These are phyloP conservation scores for Tricholoma matsutake DNA, from an alignment of 768 basidiomycete species.

Conservation along the genomic window DNA sequence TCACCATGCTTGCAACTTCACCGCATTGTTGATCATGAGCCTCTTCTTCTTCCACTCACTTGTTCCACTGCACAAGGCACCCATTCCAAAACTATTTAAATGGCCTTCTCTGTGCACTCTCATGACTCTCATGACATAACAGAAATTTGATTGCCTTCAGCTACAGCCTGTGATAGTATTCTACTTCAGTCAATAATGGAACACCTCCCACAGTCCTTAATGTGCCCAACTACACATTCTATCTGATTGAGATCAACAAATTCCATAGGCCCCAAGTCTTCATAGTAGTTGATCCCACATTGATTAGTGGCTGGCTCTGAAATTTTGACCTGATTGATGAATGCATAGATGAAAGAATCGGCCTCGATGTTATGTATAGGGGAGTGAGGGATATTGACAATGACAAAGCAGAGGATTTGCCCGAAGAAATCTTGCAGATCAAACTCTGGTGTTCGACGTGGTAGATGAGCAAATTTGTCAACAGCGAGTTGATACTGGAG, in stretches of 20 bases:
- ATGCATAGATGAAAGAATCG: constrained; percentile 21
- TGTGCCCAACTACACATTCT: constrained; percentile 25
- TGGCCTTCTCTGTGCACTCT: neutral
- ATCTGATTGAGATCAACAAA: constrained; percentile 26
- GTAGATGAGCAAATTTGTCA: constrained; percentile 22
- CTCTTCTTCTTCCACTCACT: too few relatives aligned
- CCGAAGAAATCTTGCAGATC: constrained; percentile 22
- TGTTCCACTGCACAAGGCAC: neutral
- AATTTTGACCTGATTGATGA: constrained; percentile 12
- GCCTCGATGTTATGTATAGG: constrained; percentile 11
- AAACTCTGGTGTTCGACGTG: constrained; percentile 9
- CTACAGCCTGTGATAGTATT: neutral
- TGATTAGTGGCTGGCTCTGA: constrained; percentile 1
- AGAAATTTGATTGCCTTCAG: neutral
- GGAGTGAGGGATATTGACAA: constrained; percentile 17
- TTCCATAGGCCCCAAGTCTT: constrained; percentile 14
- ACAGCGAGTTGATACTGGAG: constrained; percentile 32
- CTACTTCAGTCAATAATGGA: neutral
- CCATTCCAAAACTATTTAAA: neutral
- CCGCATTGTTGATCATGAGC: too few relatives aligned
- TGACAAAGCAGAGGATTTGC: constrained; percentile 27
- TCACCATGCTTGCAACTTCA: too few relatives aligned
- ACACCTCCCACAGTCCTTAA: constrained; percentile 6
- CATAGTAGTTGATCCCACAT: constrained; percentile 20
- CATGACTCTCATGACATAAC: neutral